Evolutionary conservation across 2,329 filamentous ascomycete species (phyloP), one percentile per base, ranked within the genome.

Genomic region (Delphinella strobiligena): DNA sequence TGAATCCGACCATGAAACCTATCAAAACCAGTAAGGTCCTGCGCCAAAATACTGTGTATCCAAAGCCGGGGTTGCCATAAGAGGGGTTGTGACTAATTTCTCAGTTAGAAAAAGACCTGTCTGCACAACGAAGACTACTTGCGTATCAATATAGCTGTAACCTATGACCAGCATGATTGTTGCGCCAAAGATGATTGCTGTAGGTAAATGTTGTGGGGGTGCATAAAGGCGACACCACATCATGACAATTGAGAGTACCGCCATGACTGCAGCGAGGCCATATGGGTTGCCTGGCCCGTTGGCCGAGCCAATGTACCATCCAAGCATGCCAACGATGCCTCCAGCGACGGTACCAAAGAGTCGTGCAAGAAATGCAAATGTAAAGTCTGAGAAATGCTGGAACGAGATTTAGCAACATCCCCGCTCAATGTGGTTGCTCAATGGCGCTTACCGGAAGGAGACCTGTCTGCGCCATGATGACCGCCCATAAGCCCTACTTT

Each of bases 261-360:
- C 61, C 35, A 60, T 52, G 7, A 61, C 54, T 1, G 68, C 69
- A 2, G 58, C 66, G 35, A 72, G 51, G 0, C 69, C 69, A 16
- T 70, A 72, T 0, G 68, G 60, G 42, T 71, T 72, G 0, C 69
- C 69, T 0, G 49, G 41, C 0, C 69, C 69, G 18, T 50, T 49
- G 0, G 67, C 69, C 2, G 69, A 66, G 0, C 68, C 69, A 14
- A 69, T 64, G 31, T 73, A 72, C 69, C 69, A 73, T 2, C 61
- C 61, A 0, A 65, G 51, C 48, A 72, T 53, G 0, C 64, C 69
- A 5, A 70, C 36, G 0, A 66, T 48, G 11, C 69, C 69, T 0
- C 69, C 69, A 8, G 67, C 42, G 1, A 72, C 44, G 0, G 68
- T 71, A 4, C 64, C 69, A 1, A 61, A 37, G 0, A 52, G 48